phyloP scores from a whole-genome alignment of 2,329 filamentous ascomycete species.

The Aurifilum marmelostoma region DNA sequence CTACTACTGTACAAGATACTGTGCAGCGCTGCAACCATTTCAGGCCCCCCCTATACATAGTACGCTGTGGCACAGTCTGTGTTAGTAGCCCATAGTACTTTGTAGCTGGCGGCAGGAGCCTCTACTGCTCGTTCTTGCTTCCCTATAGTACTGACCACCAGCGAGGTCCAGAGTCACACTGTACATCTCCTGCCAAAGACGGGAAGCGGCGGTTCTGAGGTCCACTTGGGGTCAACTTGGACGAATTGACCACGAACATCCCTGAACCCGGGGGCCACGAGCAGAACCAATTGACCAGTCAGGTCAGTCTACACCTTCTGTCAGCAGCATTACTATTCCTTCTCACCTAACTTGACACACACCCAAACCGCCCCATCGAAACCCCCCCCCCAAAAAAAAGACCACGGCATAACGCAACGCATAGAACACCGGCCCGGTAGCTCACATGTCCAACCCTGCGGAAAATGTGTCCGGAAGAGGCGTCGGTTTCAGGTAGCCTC shows the following conservation, averaged over 20 bases:
- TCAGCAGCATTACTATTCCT: background rate
- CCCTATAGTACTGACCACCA: background rate
- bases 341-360: background rate
- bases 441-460: constrained; percentile 6
- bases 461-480: background rate
- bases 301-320: background rate
- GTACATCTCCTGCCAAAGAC: constrained; percentile 8
- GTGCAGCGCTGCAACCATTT: background rate
- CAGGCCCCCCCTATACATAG: too few relatives aligned
- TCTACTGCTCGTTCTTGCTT: too few relatives aligned
- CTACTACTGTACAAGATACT: background rate
- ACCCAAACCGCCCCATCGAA: too few relatives aligned
- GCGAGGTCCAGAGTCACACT: background rate
- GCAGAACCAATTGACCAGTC: background rate
- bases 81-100: background rate
- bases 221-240: constrained; percentile 7
- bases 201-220: constrained; percentile 6
- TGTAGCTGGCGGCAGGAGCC: background rate
- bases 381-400: background rate
- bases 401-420: background rate
- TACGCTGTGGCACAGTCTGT: too few relatives aligned
- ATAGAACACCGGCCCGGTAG: background rate
- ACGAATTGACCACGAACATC: constrained; percentile 3
- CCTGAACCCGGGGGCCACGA: background rate
- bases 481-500: constrained; percentile 1